Evolutionary conservation across 2,329 filamentous ascomycete genomes (phyloP), one percentile per base, ranked within the genome.

Genomic region (Sporothrix protearum): DNA sequence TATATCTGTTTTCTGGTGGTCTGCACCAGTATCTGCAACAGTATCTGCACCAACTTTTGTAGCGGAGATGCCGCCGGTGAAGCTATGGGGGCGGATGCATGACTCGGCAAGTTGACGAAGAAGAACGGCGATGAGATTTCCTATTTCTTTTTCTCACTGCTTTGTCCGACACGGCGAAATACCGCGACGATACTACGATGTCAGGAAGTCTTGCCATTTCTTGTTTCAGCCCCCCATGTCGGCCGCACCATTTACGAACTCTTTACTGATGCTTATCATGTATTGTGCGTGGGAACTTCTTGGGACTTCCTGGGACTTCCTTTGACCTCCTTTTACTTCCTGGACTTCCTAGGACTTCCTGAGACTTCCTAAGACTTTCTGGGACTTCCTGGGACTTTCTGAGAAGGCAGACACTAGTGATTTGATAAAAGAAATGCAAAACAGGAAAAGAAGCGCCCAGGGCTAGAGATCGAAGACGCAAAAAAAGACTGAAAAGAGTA

Each of bases 171-270:
- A 33, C 19, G 25, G 57, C 57, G 57, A 30, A 33, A 22, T 39
- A 19, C n/a, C 16, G 33, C 19, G 14, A 61, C 9, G 33, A 61
- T 36, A 4, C 28, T 14, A 33, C 28, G 28, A 33, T 39, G 30
- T 19, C 30, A 39, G n/a, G n/a, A n/a, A n/a, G n/a, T n/a, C n/a
- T n/a, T 19, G 57, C 49, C 49, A n/a, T 22, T 51, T 51, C 16
- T 39, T 61, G 57, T 16, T n/a, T 22, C n/a, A 19, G 6, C 33
- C 57, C 39, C 57, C 57, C 57, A 61, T 33, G 57, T 22, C 30
- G 57, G 8, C 57, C 57, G 57, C 30, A 61, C 57, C 7, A 19
- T 61, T 61, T 61, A 61, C 33, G 57, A 39, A 61, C 57, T 61
- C 57, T 61, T 61, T 61, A 61, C 3, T 39, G 57, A 61, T n/a